Evolutionary conservation across 169 alveolate genomes (phyloP), one percentile per base, ranked within the genome.

Genomic region (Cryptosporidium sp.): DNA sequence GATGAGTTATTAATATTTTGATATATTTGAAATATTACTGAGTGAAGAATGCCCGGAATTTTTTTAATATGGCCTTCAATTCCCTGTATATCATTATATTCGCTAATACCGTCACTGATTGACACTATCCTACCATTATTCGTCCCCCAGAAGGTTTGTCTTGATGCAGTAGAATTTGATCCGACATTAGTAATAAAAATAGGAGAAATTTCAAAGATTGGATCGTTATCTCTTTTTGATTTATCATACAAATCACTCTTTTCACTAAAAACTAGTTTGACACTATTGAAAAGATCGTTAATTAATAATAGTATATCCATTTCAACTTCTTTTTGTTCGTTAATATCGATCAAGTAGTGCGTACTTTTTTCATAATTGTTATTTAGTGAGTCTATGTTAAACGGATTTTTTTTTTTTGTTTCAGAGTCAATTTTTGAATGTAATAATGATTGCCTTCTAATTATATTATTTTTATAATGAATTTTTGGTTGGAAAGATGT

Each of bases 141-240:
- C 62, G 73, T 58, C 14, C 89, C 89, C 89, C 89, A 80, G 62
- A 80, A 80, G 5, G 89, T 80, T 62, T 62, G 71, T 29, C 89
- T 59, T 41, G 89, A 80, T 16, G 75, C 89, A 12, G 80, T 31
- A 9, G 41, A 43, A 67, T 59, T 62, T 43, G 41, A n/a, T 23
- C 89, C 89, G 14, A 80, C 43, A 65, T 80, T 80, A 2, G 67
- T 45, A 43, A 80, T 59, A 23, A 51, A 80, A 62, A 80, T 80
- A 18, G 89, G 14, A 16, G 70, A 35, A 26, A 52, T 14, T 8
- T 21, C 48, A 31, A 14, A 39, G 14, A 14, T 29, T 12, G 23
- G n/a, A 6, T n/a, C 26, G 4, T 8, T 12, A 23, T 39, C 21
- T 6, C 12, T 31, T 43, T 62, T 62, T 62, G 58, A 14, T 23